Base-by-base conservation (phyloP, 805 yeast species). In the Tetrapisispora nanseiensis region DNA sequence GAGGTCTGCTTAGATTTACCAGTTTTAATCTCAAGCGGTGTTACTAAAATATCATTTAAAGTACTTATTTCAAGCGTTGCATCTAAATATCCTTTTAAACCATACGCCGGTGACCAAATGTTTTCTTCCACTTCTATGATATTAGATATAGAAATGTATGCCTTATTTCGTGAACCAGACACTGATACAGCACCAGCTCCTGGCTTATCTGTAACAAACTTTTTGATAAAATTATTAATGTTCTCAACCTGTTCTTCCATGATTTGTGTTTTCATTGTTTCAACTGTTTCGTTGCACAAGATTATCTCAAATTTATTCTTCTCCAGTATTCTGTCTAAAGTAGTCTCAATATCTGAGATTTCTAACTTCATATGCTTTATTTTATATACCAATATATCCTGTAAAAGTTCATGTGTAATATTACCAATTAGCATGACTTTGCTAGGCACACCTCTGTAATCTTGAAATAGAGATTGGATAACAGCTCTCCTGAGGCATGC, bases 11-110 rank as follows among this genome's bases (percentile, higher is more conserved):
- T 76, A 26, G 70, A 62, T 40, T 67, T 69, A 0, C 97, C 96
- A 0, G 97, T 86, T 57, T 92, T 92, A 44, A 92, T 77, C 57
- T 92, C 99, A 65, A 92, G 67, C 0, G 97, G 97, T 1, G 78
- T 72, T 11, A 86, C 70, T n/a, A 74, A 73, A 1, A 51, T 48
- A 12, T 58, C 54, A 5, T 67, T 68, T 34, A 65, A 65, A 8
- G 72, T 56, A 21, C 65, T 59, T 0, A 83, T 82, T 50, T 82
- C 82, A 2, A 86, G 71, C 0, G 95, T 86, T 3, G 82, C 95
- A 65, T 92, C 99, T 15, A 89, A 77, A 51, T 81, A 76, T 0
- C 99, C 99, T 50, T 86, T 76, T 8, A 92, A 62, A 0, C 99
- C 99, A 65, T 74, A 87, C 56, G 76, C 72, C 0, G 97, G 95